Base-by-base conservation (phyloP, 805 yeast species). In the Ogataea salicorniae region DNA sequence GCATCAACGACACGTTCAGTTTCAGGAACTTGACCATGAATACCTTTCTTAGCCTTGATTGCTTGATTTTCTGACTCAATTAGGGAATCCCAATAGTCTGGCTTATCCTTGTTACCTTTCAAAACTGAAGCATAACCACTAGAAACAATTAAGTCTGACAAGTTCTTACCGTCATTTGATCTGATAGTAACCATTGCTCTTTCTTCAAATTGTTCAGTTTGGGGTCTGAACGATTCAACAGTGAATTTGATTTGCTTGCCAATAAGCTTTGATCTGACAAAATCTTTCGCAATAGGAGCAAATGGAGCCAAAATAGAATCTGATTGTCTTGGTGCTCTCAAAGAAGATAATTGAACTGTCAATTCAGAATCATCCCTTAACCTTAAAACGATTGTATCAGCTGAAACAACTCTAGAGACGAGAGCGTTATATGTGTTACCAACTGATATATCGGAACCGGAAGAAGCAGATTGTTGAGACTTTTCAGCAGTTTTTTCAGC, bases 51-150 rank as follows among this genome's bases (percentile, higher is more conserved):
- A 22, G 67, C 66, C 46, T 73, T 76, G 49, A 69, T 71, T 15
- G 91, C 84, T 38, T 71, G 71, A 38, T 74, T 71, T 63, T 89
- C 95, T 42, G 81, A 71, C 60, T 86, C 95, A 40, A 85, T 66
- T 47, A 88, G 72, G 42, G 74, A 74, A 60, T 88, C 96, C 92
- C 95, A 87, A 56, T 80, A 76, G 33, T 81, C 75, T 2, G 94
- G 81, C 55, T 87, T 75, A 58, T 82, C 87, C 61, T 83, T 81
- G 67, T 87, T 95, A 35, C 46, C 46, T 61, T 80, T 80, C 48
- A 86, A 74, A 22, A 87, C 95, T n/a, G 84, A 69, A 15, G 91
- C 95, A 64, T 71, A 80, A 7, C 96, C 96, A 49, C 69, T 73
- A 29, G 73, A 64, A 17, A 88, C 84, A 45, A 88, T 62, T 33